Percentiles rank a stretch among this genome's conserved stretches.
phyloP scores from a whole-genome alignment of 1,284 basidiomycete species.

The Tilletia walkeri region DNA sequence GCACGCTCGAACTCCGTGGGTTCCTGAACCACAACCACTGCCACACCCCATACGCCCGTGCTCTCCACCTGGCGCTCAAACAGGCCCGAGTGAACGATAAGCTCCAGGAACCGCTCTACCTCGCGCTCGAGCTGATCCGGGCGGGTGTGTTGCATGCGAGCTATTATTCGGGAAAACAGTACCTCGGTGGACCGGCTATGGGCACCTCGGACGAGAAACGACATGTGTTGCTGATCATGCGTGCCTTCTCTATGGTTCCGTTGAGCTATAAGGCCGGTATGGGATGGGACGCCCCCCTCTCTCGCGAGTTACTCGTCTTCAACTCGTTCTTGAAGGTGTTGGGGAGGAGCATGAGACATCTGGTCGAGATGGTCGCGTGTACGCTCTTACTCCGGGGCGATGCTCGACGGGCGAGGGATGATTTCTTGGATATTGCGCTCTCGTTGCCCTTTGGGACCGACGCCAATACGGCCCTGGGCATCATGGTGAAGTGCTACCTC shows the following conservation, averaged over 20 bases:
- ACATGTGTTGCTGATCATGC: slow-evolving; percentile 93
- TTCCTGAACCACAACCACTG: slow-evolving; percentile 83
- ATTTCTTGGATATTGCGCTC: slow-evolving; percentile 85
- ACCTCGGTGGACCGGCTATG: slow-evolving; percentile 92
- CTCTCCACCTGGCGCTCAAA: slow-evolving; percentile 78
- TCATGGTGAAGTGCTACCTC: slow-evolving; percentile 81
- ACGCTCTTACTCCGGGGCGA: slow-evolving; percentile 89
- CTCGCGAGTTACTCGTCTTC: slow-evolving; percentile 93
- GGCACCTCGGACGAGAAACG: slow-evolving; percentile 62
- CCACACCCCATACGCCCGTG: slow-evolving; percentile 79
- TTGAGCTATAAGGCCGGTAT: slow-evolving; percentile 71
- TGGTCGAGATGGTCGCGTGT: slow-evolving; percentile 84
- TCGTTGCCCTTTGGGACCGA: slow-evolving; percentile 75
- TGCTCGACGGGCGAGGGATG: slow-evolving; percentile 79
- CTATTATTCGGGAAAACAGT: slow-evolving; percentile 67
- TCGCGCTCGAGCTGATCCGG: slow-evolving; percentile 80
- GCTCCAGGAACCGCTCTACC: slow-evolving; percentile 92
- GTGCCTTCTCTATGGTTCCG: slow-evolving; percentile 87
- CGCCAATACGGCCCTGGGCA: slow-evolving; percentile 95
- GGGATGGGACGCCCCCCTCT: slow-evolving; percentile 74
- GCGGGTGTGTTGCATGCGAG: slow-evolving; percentile 93
- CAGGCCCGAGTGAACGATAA: slow-evolving; percentile 86
- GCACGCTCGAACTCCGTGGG: slow-evolving; percentile 93
- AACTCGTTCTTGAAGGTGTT: slow-evolving; percentile 92
- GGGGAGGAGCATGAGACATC: slow-evolving; percentile 80